A percentile compares a stretch with the other conserved stretches of the same genome.
Conservation (phyloP, 2,329 filamentous ascomycete species). For the Eutypella sp. region DNA sequence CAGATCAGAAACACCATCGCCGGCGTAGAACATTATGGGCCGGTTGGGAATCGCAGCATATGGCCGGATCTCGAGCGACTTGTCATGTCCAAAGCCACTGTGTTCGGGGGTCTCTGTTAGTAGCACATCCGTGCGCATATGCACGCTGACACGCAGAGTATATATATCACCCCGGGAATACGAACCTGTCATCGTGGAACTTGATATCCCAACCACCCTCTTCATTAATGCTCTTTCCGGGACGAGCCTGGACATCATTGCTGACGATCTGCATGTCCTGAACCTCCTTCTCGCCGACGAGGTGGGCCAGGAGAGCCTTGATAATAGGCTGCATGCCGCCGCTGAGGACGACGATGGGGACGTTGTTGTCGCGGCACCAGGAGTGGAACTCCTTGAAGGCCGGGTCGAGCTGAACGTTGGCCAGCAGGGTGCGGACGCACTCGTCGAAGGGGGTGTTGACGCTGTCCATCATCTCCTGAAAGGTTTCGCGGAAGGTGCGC, state of each 20-base stretch:
- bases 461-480: conserved; percentile 88
- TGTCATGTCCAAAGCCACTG: conserved; percentile 94
- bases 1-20: conserved; percentile 88
- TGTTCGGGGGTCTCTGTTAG: conserved; percentile 10
- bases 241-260: conserved; percentile 66
- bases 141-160: neutral
- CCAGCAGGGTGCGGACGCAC: conserved; percentile 72
- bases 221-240: conserved; percentile 69
- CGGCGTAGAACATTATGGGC: conserved; percentile 88
- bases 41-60: conserved; percentile 74
- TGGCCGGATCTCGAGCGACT: conserved; percentile 83
- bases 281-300: conserved; percentile 71
- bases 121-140: neutral
- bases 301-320: conserved; percentile 70
- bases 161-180: conserved; percentile 7
- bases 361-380: conserved; percentile 75
- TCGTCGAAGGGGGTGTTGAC: conserved; percentile 74
- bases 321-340: conserved; percentile 94
- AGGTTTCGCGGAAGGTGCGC: conserved; percentile 76
- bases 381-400: conserved; percentile 82
- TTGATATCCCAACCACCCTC: conserved; percentile 81
- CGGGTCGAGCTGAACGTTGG: conserved; percentile 85
- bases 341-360: conserved; percentile 87
- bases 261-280: conserved; percentile 83
- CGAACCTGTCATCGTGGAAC: conserved; percentile 79